Percentiles rank a stretch among this genome's conserved stretches.
These are phyloP conservation scores for Pelargonium myrrhifolium DNA, from an alignment of 441 rosid species.

Conservation along the genomic window DNA sequence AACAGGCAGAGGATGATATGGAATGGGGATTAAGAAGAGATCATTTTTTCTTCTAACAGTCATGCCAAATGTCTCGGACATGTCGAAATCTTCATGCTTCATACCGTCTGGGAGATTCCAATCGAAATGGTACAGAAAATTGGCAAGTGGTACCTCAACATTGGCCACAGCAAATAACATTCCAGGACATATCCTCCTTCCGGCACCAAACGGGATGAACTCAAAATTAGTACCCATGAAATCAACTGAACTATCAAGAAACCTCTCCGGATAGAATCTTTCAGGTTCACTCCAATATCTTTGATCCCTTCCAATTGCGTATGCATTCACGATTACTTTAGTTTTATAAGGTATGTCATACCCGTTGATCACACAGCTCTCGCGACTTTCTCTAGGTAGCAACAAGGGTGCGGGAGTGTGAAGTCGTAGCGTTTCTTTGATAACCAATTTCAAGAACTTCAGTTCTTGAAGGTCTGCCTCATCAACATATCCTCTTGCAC, in stretches of 20 bases:
- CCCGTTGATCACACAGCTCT: slow-evolving; percentile 21
- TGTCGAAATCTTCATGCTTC: slow-evolving; percentile 15
- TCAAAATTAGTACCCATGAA: slow-evolving; percentile 26
- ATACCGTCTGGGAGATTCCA: slow-evolving; percentile 19
- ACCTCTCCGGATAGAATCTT: slow-evolving; percentile 27
- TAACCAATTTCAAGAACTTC: slow-evolving; percentile 24
- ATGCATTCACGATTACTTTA: slow-evolving; percentile 16
- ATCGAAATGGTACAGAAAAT: slow-evolving; percentile 26
- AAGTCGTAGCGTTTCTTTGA: slow-evolving; percentile 32
- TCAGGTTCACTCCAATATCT: slow-evolving; percentile 22
- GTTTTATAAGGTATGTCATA: slow-evolving; percentile 19
- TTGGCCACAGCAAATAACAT: slow-evolving; percentile 14
- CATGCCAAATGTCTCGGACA: slow-evolving; percentile 19
- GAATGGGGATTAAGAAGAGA: slow-evolving; percentile 11
- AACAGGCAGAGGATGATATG: not conserved
- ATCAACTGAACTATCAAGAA: slow-evolving; percentile 13
- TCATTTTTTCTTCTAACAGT: slow-evolving; percentile 11
- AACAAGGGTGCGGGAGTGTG: slow-evolving; percentile 27
- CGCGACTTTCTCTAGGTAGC: slow-evolving; percentile 25
- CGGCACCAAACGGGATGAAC: slow-evolving; percentile 29
- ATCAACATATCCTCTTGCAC: slow-evolving; percentile 1
- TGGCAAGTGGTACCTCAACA: slow-evolving; percentile 23
- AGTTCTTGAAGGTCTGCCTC: slow-evolving; percentile 23
- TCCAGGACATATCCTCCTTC: slow-evolving; percentile 29
- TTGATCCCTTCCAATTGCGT: slow-evolving; percentile 22